Evolutionary conservation across 345 rosid species (phyloP).

Genomic region (Pugionium cornutum): DNA sequence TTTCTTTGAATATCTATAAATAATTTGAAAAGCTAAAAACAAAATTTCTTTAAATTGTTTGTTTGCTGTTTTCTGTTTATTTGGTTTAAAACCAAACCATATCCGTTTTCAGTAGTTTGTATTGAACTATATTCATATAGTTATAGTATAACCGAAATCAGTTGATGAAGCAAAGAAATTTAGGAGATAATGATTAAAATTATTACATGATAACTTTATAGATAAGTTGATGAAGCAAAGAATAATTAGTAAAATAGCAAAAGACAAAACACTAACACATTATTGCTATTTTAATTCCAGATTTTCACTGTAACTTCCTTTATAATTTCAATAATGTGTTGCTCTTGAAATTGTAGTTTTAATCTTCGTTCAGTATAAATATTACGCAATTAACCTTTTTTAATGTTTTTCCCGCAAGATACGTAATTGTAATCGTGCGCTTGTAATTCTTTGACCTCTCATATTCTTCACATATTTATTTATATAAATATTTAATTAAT

Average conservation of each 20-base stretch:
- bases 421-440: background rate
- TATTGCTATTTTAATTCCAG: conserved; percentile 11
- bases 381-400: no score
- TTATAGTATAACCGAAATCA: background rate
- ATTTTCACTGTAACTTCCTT: conserved; percentile 17
- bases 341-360: background rate
- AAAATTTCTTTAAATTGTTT: no score
- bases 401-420: background rate
- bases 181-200: conserved; percentile 30
- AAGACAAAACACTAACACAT: conserved; percentile 8
- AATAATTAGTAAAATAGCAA: conserved; percentile 26
- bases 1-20: background rate
- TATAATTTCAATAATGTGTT: background rate
- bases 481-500: conserved; percentile 1
- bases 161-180: conserved; percentile 26
- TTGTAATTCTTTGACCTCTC: background rate
- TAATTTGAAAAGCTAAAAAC: no score
- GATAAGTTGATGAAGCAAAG: conserved; percentile 27
- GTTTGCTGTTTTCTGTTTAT: no score
- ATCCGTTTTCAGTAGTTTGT: no score
- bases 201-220: conserved; percentile 23
- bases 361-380: background rate
- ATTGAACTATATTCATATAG: no score
- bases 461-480: background rate
- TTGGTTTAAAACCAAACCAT: no score